Base-by-base conservation (phyloP, 306 rosid species). In the Herpetospermum pedunculosum region DNA sequence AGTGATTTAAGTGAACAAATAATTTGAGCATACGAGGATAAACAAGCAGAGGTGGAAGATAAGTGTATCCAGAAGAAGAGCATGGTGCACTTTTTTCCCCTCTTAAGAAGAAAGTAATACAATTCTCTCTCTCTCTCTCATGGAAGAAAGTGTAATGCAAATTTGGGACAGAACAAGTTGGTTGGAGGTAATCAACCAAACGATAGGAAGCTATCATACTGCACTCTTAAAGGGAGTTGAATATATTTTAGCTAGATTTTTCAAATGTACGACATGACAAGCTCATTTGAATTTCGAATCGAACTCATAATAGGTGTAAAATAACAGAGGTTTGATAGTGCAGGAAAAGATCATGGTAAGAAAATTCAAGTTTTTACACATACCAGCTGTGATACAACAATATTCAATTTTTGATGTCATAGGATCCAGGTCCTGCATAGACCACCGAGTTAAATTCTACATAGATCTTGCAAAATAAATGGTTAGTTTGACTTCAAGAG, bases 311-410 rank as follows among this genome's bases (percentile, higher is more conserved):
- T 37, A 18, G 48, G 32, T 38, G 16, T 1, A 21, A 19, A 65
- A 65, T 13, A 40, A 65, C 34, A 64, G 71, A 64, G 10, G 52
- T 65, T 38, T 65, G 34, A 65, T 40, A 23, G 35, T 65, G 34
- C 30, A 65, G 49, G 52, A 23, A 65, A 19, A 35, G 25, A 38
- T 64, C 28, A 35, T 37, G 18, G 38, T 41, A 62, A 14, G 30
- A 21, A 38, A 23, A 40, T 12, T 21, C 19, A 65, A 40, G 73
- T 67, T 79, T 77, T 67, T 62, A 74, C 79, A 82, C 25, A 43
- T 88, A 93, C 98, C 98, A 35, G 97, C 97, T 73, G 98, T 91
- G 69, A 92, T 85, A 85, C 96, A 91, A 73, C 92, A 76, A 75
- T 85, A 93, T 62, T 91, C 96, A 72, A 91, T 85, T 41, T 71